Evolutionary conservation across 1,284 basidiomycete species (phyloP), one percentile per base, ranked within the genome.

Genomic region (Neonothopanus nambi): DNA sequence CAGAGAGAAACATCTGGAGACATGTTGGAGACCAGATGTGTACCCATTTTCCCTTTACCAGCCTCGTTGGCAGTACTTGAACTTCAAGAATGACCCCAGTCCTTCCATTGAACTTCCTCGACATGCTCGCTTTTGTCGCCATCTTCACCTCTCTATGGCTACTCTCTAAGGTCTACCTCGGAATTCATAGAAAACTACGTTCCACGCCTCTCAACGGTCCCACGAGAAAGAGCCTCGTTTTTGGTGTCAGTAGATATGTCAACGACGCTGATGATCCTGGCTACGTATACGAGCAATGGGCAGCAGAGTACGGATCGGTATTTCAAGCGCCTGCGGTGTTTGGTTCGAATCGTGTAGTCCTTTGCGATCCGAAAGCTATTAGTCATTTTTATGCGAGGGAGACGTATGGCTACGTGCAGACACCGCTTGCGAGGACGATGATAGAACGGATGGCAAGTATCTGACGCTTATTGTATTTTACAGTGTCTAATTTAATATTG

Each of bases 351-450:
- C 65, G 63, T 18, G 65, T 84, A 18, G 62, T 81, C 3, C 65
- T 85, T 9, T 72, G 71, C 38, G 84, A 85, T 58, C 77, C 81
- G 0, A 81, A 77, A 59, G 83, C 82, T 0, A 67, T 79, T 30
- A 67, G 74, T 0, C 79, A 84, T 56, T 75, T 82, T 51, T 80
- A 77, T 56, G 68, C 71, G 0, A 71, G 68, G 51, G 81, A 82
- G 48, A 76, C 80, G 0, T 75, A 70, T 53, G 72, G 66, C 0
- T 85, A 84, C 55, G 67, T 75, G 5, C 72, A 73, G 45, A 72
- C 71, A 0, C 63, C 67, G 5, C 42, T 73, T 41, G 54, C 65
- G 0, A 75, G 71, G 49, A 54, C 65, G 2, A 68, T 76, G 20
- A 67, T 82, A 17, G 73, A 73, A 48, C 68, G 65, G 42, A 52